phyloP scores from a whole-genome alignment of 768 basidiomycete genomes.

The Trametes villosa region DNA sequence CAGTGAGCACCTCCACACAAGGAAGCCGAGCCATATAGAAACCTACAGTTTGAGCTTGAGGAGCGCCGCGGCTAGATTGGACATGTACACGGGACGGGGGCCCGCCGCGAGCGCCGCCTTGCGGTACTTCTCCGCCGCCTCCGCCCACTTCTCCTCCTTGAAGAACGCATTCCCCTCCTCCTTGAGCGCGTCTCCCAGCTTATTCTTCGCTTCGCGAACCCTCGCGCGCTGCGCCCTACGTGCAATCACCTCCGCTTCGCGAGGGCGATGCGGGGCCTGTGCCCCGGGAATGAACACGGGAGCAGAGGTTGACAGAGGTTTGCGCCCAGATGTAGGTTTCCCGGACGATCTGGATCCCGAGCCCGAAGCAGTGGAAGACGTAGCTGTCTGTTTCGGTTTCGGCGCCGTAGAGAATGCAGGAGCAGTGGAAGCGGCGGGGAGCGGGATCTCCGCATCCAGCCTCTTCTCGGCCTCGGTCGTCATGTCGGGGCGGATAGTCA shows the following conservation, averaged over 20 bases:
- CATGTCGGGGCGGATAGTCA: background rate
- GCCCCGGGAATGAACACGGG: background rate
- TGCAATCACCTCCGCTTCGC: constrained; percentile 13
- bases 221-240: constrained; percentile 19
- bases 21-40: background rate
- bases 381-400: too few species aligned
- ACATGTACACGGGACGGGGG: constrained; percentile 39
- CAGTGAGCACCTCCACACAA: background rate
- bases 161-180: constrained; percentile 50
- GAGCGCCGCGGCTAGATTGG: constrained; percentile 49
- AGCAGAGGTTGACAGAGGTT: background rate
- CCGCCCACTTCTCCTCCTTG: constrained; percentile 40
- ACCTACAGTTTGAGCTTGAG: constrained; percentile 43
- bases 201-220: constrained; percentile 26
- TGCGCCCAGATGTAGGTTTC: too few species aligned
- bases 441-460: background rate
- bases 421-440: background rate
- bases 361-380: background rate
- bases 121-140: constrained; percentile 47
- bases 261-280: background rate
- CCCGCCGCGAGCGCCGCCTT: constrained; percentile 44
- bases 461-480: background rate
- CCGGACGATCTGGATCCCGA: too few species aligned
- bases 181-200: constrained; percentile 34
- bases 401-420: too few species aligned